Evolutionary conservation across 139 green algal species (phyloP), one percentile per base, ranked within the genome.

Genomic region (Coelastrella sp.): DNA sequence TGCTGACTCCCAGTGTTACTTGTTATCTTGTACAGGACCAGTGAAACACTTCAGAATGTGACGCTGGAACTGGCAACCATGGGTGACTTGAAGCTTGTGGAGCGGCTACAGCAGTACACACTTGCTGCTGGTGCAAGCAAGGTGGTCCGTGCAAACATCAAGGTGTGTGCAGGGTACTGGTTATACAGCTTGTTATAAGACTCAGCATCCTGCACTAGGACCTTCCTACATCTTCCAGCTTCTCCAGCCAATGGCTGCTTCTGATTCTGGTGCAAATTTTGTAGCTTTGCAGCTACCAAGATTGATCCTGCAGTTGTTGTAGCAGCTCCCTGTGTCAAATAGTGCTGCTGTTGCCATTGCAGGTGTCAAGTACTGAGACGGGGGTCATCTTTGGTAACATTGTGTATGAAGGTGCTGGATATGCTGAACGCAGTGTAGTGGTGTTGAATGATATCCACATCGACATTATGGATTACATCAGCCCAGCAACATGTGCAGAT

Each of bases 381-480:
- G 97, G 97, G 27, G 97, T 99, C 86, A 99, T 99, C 77, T 99
- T 99, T 89, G 97, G 97, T 85, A 99, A 99, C 93, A 96, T 99
- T 45, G 96, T 99, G 66, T 99, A 98, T 67, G 97, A 99, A 88
- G 91, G 89, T 66, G 97, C 92, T 2, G 95, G 95, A 51, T 83
- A 76, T 37, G 50, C 69, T n/a, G 91, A 96, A 45, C 89, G 92
- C 73, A 93, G 88, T 41, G 96, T 99, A 73, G 96, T 99, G 32
- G 97, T 99, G 74, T 93, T 99, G 8, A 97, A 96, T 75, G 97
- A 99, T 92, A 97, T 99, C 85, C 97, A 99, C 93, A 98, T 99
- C 82, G 97, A 99, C 91, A 99, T 99, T 91, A 99, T 99, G 96
- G 97, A 99, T 92, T 99, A 99, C 95, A 99, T 99, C 91, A 89